Base-by-base conservation (phyloP, 495 filamentous ascomycete species). In the Articulospora tetracladia region DNA sequence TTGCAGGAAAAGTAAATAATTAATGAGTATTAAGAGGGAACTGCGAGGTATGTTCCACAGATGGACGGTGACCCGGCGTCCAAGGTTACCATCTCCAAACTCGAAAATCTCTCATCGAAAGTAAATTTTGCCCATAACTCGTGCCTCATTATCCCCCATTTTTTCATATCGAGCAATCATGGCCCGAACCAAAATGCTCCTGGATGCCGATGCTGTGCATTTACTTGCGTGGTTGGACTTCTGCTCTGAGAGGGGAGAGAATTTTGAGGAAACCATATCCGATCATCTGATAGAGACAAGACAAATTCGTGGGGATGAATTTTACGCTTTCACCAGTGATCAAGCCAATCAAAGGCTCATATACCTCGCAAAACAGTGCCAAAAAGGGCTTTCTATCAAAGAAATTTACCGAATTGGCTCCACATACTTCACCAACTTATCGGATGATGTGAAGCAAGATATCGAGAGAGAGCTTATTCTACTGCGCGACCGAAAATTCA, bases 151-250 rank as follows among this genome's bases (percentile, higher is more conserved):
- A 13, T 32, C 13, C 30, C 13, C 13, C 6, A 4, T 32, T 32
- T 32, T 32, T 13, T 32, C 13, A 4, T 32, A 4, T 32, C 6
- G 6, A 32, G 13, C 30, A 13, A 32, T 6, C 4, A 32, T 32
- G 30, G 30, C 30, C 13, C 30, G 30, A 32, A 32, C 4, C 13
- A 4, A 32, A 32, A 32, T 32, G 13, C n/a, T 12, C 11, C 17
- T 44, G 3, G 8, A 44, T 44, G 8, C 8, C 8, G 39, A 44
- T 17, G 3, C 17, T 44, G 39, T 44, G 3, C 11, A 44, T 3
- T n/a, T 55, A 17, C 11, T 55, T 20, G 28, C 53, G 13, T 55
- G 53, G 53, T 30, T 39, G 11, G 32, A 55, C 28, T 55, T 39
- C 25, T 39, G 53, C 23, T 7, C 15, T 23, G 17, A 36, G 19